Percentiles rank a stretch among this genome's conserved stretches.
These are phyloP conservation scores for Heritiera littoralis DNA, from an alignment of 345 rosid genomes.

Conservation along the genomic window DNA sequence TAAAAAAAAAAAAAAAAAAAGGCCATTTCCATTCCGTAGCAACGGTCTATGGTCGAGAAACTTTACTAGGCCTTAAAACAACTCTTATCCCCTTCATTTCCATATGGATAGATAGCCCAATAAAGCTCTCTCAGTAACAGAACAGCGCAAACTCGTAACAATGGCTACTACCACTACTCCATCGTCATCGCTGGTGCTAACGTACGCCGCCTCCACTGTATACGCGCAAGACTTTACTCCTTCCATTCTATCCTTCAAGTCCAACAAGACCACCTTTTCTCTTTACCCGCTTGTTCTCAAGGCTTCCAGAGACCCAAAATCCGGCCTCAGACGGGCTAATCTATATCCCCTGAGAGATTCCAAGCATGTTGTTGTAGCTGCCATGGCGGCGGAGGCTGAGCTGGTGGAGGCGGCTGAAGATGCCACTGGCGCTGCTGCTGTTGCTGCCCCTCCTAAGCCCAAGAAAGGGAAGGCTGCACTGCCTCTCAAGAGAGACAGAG, in stretches of 20 bases:
- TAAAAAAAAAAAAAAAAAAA: not conserved
- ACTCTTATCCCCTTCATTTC: slow-evolving; percentile 15
- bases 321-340: slow-evolving; percentile 26
- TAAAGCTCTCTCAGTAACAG: not conserved
- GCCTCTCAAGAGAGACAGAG: slow-evolving; percentile 87
- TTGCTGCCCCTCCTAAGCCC: slow-evolving; percentile 52
- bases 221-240: slow-evolving; percentile 53
- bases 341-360: slow-evolving; percentile 20
- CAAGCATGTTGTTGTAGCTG: slow-evolving; percentile 34
- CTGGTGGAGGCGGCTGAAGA: slow-evolving; percentile 31
- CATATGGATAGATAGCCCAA: slow-evolving; percentile 9
- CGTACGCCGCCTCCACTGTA: slow-evolving; percentile 48
- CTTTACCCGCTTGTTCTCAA: slow-evolving; percentile 42
- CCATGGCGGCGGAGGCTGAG: slow-evolving; percentile 45
- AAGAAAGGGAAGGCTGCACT: slow-evolving; percentile 89
- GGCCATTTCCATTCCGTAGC: not conserved
- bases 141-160: slow-evolving; percentile 10
- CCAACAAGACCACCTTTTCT: slow-evolving; percentile 35
- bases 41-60: slow-evolving; percentile 7
- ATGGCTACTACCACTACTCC: slow-evolving; percentile 61
- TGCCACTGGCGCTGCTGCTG: slow-evolving; percentile 33
- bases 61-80: not conserved
- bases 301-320: slow-evolving; percentile 25
- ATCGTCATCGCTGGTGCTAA: slow-evolving; percentile 54
- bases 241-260: slow-evolving; percentile 53